Evolutionary conservation across 2,329 filamentous ascomycete genomes (phyloP).

Genomic region (Fusarium zealandicum): DNA sequence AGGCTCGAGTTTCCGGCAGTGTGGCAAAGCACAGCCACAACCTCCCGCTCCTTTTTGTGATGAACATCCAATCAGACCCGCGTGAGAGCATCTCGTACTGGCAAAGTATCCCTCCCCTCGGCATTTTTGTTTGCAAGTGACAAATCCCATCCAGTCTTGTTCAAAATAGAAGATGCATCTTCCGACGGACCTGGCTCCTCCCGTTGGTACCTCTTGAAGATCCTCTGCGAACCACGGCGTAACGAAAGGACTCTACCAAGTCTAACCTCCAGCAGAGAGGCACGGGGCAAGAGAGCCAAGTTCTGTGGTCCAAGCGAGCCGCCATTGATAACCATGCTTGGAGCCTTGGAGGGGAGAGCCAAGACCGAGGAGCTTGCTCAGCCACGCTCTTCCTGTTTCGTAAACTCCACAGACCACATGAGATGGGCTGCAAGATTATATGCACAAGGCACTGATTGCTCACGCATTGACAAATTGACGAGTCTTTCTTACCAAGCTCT

Average conservation of each 20-base stretch:
- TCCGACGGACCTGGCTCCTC: slow-evolving; percentile 13
- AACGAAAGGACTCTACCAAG: background rate
- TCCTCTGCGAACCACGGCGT: slow-evolving; percentile 22
- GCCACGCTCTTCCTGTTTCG: slow-evolving; percentile 32
- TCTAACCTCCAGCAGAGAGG: slow-evolving; percentile 5
- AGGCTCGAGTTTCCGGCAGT: slow-evolving; percentile 26
- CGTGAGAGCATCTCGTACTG: background rate
- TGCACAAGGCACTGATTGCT: background rate
- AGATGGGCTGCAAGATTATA: slow-evolving; percentile 6
- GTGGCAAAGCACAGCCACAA: slow-evolving; percentile 42
- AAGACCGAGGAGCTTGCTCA: slow-evolving; percentile 27
- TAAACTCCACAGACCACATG: slow-evolving; percentile 28
- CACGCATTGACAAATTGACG: too few relatives aligned
- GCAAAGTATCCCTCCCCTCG: slow-evolving; percentile 7
- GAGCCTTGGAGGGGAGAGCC: slow-evolving; percentile 11
- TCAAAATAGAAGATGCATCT: slow-evolving; percentile 10
- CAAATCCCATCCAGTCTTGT: slow-evolving; percentile 22
- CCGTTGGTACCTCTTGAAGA: slow-evolving; percentile 20
- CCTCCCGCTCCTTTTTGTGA: background rate
- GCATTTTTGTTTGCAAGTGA: slow-evolving; percentile 20
- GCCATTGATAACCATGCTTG: background rate
- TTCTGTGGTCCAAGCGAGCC: slow-evolving; percentile 13
- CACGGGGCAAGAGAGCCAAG: slow-evolving; percentile 24
- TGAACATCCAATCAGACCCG: slow-evolving; percentile 17
- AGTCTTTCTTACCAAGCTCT: slow-evolving; percentile 1